Evolutionary conservation across 2,329 filamentous ascomycete genomes (phyloP), one percentile per base, ranked within the genome.

Genomic region (Pseudogymnoascus sp.): DNA sequence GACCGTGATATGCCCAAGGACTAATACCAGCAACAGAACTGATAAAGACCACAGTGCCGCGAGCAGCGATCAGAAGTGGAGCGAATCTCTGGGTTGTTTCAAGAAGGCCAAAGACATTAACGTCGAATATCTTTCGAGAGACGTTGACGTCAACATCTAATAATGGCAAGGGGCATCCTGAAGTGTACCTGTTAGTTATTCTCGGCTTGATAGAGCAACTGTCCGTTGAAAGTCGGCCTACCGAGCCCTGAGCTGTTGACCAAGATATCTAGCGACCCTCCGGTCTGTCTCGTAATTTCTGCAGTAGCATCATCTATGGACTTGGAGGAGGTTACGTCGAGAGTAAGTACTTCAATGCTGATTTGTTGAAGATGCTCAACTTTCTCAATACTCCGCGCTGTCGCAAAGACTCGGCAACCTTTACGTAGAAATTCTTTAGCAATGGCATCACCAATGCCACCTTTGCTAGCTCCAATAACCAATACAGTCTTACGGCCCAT

Each of bases 181-280:
- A 24, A 17, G 63, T 63, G 24, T 62, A 63, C 57, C 72, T 70
- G 35, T 67, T 65, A 5, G 10, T 3, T 60, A 24, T 33, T 15
- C 15, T 71, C 59, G 2, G 69, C 67, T 7, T 60, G n/a, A 15
- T 9, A 29, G 31, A 37, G 37, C 39, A 26, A 65, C 63, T 17
- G 24, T 47, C 24, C 15, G 24, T n/a, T 47, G 21, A 29, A 47
- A 47, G 40, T 29, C 24, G 26, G 13, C 41, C 24, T 61, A 67
- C 21, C 70, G 40, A 68, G 64, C 11, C 75, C 77, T 5, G 77
- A 74, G 66, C 79, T 79, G 65, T 80, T 79, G 54, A 79, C 69
- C 2, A 79, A 72, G 26, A 77, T 69, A 62, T 78, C 73, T 10
- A 79, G 70, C 13, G 63, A 72, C 11, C 73, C 73, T 24, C 70